phyloP scores from a whole-genome alignment of 768 basidiomycete genomes.

The Boletus reticulatus region DNA sequence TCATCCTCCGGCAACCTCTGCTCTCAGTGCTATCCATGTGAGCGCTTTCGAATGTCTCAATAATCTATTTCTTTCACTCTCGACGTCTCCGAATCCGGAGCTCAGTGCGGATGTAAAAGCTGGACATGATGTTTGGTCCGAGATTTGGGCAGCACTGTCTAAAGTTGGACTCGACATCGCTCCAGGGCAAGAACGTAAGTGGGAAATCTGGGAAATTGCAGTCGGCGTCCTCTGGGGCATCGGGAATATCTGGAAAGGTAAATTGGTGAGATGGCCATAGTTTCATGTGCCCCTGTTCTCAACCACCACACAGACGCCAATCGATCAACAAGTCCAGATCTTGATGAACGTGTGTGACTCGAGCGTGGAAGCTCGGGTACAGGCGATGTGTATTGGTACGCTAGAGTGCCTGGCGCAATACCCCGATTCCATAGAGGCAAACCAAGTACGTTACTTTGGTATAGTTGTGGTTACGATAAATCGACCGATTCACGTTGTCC shows the following conservation, averaged over 20 bases:
- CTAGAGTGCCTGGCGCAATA: slow-evolving; percentile 81
- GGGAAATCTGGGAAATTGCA: slow-evolving; percentile 76
- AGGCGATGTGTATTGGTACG: slow-evolving; percentile 82
- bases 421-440: slow-evolving; percentile 60
- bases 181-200: slow-evolving; percentile 63
- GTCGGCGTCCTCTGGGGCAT: slow-evolving; percentile 88
- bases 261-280: slow-evolving; percentile 44
- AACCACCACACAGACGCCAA: slow-evolving; percentile 43
- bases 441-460: slow-evolving; percentile 33
- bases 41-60: slow-evolving; percentile 87
- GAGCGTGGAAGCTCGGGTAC: slow-evolving; percentile 50
- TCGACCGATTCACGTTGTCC: background rate
- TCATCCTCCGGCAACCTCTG: slow-evolving; percentile 89
- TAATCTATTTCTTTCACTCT: slow-evolving; percentile 80
- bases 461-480: background rate
- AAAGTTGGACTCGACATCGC: slow-evolving; percentile 58
- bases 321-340: slow-evolving; percentile 57
- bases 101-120: slow-evolving; percentile 45
- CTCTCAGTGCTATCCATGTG: slow-evolving; percentile 78
- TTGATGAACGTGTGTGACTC: slow-evolving; percentile 66
- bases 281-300: slow-evolving; percentile 1
- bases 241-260: slow-evolving; percentile 71
- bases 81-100: slow-evolving; percentile 43
- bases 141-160: slow-evolving; percentile 60
- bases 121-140: slow-evolving; percentile 59